Base-by-base conservation (phyloP, 495 filamentous ascomycete genomes). In the Tuber calosporum region DNA sequence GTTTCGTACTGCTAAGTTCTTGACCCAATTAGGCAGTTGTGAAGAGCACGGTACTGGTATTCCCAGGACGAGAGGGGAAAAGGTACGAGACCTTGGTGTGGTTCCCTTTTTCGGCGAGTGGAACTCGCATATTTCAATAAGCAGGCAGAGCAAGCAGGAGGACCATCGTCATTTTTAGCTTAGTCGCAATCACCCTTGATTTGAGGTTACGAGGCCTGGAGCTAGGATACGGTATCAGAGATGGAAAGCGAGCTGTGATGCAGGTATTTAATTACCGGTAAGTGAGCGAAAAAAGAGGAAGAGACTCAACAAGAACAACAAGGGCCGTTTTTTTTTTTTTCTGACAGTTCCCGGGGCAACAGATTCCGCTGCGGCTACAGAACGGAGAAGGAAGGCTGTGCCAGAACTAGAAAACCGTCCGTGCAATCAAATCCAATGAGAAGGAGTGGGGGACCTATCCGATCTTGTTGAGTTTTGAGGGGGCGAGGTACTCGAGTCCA, bases 351-450 rank as follows among this genome's bases (percentile, higher is more conserved):
- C 53, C 26, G 42, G 41, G 40, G 66, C 72, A 19, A 48, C 26
- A 20, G 36, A 20, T 67, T 58, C 40, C 62, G 8, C 45, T 15
- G 4, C 53, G 4, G 30, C 9, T 1, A 62, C 34, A 13, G 26
- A 68, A 66, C 68, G n/a, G 40, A 62, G 68, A 66, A 13, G 73
- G 74, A 75, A 75, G 74, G 73, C n/a, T 43, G 34, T 45, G 73
- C 74, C 74, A 75, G 74, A 26, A 40, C 34, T n/a, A 68, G 72
- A 40, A 69, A 37, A 13, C 26, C 19, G 36, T 53, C 34, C 22
- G 72, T 66, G 71, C 43, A 67, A 67, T n/a, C 39, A 36, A 74
- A 73, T 30, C 69, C 22, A 26, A 8, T 13, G 48, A 9, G 48
- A 9, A 6, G 22, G n/a, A 26, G 48, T 13, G 2, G 22, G 48